A percentile compares a stretch with the other conserved stretches of the same genome.
phyloP scores from a whole-genome alignment of 108 stramenopile species.

The Craspedostauros australis region DNA sequence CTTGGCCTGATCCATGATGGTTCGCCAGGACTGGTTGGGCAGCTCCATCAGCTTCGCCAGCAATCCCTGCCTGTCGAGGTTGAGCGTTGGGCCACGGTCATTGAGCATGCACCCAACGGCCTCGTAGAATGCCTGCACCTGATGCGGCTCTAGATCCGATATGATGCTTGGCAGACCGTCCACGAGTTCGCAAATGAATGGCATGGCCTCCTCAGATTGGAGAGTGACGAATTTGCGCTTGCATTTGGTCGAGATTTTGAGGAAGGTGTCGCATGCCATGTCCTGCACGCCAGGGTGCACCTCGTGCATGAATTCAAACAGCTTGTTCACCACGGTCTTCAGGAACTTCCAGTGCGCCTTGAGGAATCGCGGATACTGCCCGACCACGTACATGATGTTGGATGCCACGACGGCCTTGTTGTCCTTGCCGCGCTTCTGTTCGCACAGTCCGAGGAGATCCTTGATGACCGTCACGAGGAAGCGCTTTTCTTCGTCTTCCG shows the following conservation, averaged over 20 bases:
- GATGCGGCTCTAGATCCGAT: conserved; percentile 97
- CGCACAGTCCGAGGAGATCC: conserved; percentile 94
- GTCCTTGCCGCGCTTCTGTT: conserved; percentile 96
- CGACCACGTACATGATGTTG: conserved; percentile 99
- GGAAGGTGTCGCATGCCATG: conserved; percentile 99
- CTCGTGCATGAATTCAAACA: conserved; percentile 99
- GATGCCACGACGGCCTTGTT: conserved; percentile 98
- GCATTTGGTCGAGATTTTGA: conserved; percentile 98
- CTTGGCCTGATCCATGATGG: conserved; percentile 84
- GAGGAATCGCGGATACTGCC: conserved; percentile 99
- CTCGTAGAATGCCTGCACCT: conserved; percentile 98
- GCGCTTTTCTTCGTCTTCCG: conserved; percentile 97
- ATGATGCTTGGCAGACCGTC: conserved; percentile 87
- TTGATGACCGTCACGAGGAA: conserved; percentile 99
- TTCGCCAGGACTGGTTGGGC: conserved; percentile 86
- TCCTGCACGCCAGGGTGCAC: conserved; percentile 99
- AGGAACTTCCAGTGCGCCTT: conserved; percentile 99
- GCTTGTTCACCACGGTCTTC: conserved; percentile 99
- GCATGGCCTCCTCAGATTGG: conserved; percentile 83
- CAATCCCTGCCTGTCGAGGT: conserved; percentile 77
- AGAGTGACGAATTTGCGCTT: conserved; percentile 93
- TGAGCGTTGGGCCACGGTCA: conserved; percentile 80
- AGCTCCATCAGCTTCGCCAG: conserved; percentile 89
- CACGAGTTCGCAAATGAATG: conserved; percentile 92
- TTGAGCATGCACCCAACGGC: conserved; percentile 93